Evolutionary conservation across 305 asterid species (phyloP).

Genomic region (Plantago coronopus): DNA sequence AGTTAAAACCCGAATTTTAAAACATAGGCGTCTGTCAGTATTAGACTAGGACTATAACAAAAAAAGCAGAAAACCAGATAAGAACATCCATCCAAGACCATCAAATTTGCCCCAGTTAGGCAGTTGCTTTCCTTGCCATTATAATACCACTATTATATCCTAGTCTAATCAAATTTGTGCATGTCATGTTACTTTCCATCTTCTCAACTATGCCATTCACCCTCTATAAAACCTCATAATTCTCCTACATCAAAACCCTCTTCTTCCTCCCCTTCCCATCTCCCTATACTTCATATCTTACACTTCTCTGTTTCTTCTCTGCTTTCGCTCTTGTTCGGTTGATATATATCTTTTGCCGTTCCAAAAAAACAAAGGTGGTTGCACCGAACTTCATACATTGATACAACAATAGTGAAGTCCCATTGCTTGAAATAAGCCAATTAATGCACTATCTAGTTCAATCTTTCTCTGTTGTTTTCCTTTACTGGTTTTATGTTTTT

Average conservation of each 20-base stretch:
- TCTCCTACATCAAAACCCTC: constrained; percentile 38
- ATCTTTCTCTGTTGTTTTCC: constrained; percentile 86
- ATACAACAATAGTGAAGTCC: constrained; percentile 7
- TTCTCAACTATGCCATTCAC: constrained; percentile 9
- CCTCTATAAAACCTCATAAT: constrained; percentile 46
- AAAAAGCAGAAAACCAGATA: no score
- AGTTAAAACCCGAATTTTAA: no score
- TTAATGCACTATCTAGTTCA: constrained; percentile 55
- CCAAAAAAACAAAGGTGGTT: no score
- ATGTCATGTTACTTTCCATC: not conserved
- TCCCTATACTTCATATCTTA: not conserved
- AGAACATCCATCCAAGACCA: no score
- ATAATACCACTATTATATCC: no score
- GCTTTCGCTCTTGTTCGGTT: no score
- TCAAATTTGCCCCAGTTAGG: no score
- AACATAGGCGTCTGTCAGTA: no score
- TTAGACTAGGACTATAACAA: no score
- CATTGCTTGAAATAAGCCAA: constrained; percentile 15
- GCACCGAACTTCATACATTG: not conserved
- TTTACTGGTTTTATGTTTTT: constrained; percentile 88
- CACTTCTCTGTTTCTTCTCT: not conserved
- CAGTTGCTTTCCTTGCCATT: not conserved
- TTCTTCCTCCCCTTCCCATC: constrained; percentile 32
- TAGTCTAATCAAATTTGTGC: not conserved
- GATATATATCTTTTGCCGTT: no score